phyloP scores from a whole-genome alignment of 345 rosid genomes.

The Abelmoschus esculentus region DNA sequence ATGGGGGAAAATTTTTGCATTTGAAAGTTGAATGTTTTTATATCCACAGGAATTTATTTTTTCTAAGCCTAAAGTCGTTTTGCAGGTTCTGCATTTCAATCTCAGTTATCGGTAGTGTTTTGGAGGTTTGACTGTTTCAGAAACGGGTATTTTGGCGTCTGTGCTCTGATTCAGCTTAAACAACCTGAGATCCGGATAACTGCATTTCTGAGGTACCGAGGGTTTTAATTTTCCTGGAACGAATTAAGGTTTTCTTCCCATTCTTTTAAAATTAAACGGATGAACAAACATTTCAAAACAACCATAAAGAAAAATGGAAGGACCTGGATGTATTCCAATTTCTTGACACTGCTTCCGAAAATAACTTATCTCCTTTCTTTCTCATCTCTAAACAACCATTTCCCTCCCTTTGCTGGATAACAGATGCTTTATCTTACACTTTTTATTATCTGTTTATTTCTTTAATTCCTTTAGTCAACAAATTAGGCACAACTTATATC shows the following conservation, averaged over 20 bases:
- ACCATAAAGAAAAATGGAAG: neutral
- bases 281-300: neutral
- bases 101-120: neutral
- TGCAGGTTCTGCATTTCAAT: slow-evolving; percentile 3
- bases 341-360: neutral
- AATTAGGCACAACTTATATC: neutral
- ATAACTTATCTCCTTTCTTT: too few relatives aligned
- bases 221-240: neutral
- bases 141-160: neutral
- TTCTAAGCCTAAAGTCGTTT: neutral
- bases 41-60: neutral
- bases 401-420: too few relatives aligned
- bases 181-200: slow-evolving; percentile 9
- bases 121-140: neutral
- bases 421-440: too few relatives aligned
- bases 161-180: slow-evolving; percentile 8
- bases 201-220: slow-evolving; percentile 1
- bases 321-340: neutral
- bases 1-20: neutral
- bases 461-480: neutral
- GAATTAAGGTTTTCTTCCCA: neutral
- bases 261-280: neutral
- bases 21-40: neutral
- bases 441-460: neutral
- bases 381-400: too few relatives aligned